These are phyloP conservation scores for Saraca asoca DNA, from an alignment of 331 rosid species.

Conservation along the genomic window DNA sequence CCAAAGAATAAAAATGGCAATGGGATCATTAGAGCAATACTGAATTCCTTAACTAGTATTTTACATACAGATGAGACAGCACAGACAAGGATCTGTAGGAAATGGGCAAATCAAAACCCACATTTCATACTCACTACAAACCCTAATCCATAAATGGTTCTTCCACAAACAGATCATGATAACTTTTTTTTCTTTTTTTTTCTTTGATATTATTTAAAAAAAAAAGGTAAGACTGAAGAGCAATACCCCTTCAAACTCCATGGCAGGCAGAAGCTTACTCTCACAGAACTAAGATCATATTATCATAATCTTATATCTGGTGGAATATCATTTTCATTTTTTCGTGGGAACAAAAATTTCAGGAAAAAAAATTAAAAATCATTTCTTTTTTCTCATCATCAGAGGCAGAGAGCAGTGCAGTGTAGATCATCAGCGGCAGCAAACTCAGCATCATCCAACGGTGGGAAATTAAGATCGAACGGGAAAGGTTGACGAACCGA, in stretches of 20 bases:
- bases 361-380: conserved; percentile 27
- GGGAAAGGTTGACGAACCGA: conserved; percentile 54
- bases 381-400: conserved; percentile 39
- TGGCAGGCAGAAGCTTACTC: conserved; percentile 29
- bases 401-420: conserved; percentile 80
- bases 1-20: not conserved
- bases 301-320: conserved; percentile 46
- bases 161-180: too few relatives aligned
- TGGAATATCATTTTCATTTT: conserved; percentile 16
- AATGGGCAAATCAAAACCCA: not conserved
- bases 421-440: conserved; percentile 52
- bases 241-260: conserved; percentile 14
- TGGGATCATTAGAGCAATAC: not conserved
- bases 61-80: conserved; percentile 2
- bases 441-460: conserved; percentile 57
- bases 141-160: too few relatives aligned
- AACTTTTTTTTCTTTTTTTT: too few relatives aligned
- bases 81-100: not conserved
- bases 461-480: conserved; percentile 78
- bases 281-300: conserved; percentile 47
- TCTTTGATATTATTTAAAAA: too few relatives aligned
- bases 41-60: conserved; percentile 19
- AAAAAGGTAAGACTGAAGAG: not conserved
- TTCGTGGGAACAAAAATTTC: conserved; percentile 32
- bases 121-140: not conserved